phyloP scores from a whole-genome alignment of 352 stramenopile genomes.

The Globisporangium polare region DNA sequence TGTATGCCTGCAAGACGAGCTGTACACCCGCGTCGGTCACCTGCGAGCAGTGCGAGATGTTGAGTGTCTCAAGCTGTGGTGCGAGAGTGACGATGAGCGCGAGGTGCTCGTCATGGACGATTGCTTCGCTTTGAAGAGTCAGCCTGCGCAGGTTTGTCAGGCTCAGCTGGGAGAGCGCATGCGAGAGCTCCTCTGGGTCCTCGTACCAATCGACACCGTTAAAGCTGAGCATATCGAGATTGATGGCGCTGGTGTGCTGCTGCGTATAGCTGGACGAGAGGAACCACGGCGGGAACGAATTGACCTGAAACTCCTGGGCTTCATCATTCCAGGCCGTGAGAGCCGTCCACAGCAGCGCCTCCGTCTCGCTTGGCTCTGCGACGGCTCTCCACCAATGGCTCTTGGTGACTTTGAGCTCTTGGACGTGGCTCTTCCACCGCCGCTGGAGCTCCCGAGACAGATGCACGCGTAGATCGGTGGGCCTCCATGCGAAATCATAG shows the following conservation, averaged over 20 bases:
- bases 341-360: conserved; percentile 3
- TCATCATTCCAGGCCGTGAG: background rate
- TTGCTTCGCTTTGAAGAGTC: conserved; percentile 3
- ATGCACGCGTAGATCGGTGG: conserved; percentile 3
- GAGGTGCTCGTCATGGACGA: conserved; percentile 9
- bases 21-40: conserved; percentile 3
- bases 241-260: background rate
- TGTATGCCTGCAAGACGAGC: background rate
- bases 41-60: conserved; percentile 11
- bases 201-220: conserved; percentile 12
- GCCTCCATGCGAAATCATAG: background rate
- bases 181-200: background rate
- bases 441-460: conserved; percentile 5
- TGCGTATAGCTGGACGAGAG: background rate
- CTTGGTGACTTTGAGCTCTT: conserved; percentile 1
- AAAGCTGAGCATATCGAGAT: background rate
- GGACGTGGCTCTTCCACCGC: background rate
- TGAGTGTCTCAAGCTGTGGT: conserved; percentile 1
- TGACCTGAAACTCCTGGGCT: conserved; percentile 3
- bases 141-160: conserved; percentile 5
- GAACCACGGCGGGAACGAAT: conserved; percentile 10
- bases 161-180: background rate
- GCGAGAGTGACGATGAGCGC: background rate
- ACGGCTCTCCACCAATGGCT: conserved; percentile 5
- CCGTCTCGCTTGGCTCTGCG: background rate